Evolutionary conservation across 1,284 basidiomycete species (phyloP).

Genomic region (Ganoderma lingzhi): DNA sequence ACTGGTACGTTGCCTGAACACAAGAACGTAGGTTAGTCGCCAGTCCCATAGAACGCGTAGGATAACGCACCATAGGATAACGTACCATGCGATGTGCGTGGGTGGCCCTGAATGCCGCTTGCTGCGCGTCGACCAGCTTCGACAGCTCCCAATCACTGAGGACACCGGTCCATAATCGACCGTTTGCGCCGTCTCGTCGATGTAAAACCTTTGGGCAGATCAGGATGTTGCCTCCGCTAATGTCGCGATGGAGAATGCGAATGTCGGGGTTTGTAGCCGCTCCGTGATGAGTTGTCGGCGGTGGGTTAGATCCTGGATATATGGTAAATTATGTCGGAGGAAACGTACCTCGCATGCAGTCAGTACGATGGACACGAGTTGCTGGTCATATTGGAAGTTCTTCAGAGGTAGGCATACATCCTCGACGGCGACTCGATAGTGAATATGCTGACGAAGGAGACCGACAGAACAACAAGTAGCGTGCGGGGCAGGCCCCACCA

Average conservation of each 20-base stretch:
- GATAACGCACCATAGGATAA: background rate
- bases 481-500: background rate
- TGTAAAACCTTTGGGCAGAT: slow-evolving; percentile 2
- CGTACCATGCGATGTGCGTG: slow-evolving; percentile 3
- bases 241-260: slow-evolving; percentile 13
- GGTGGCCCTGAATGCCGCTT: background rate
- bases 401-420: slow-evolving; percentile 22
- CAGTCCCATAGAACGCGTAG: background rate
- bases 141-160: slow-evolving; percentile 18
- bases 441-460: too few relatives aligned
- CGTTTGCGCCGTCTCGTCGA: background rate
- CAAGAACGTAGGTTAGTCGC: background rate
- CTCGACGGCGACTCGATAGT: too few relatives aligned
- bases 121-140: background rate
- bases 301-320: background rate
- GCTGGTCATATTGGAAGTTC: slow-evolving; percentile 10
- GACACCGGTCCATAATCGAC: slow-evolving; percentile 9
- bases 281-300: slow-evolving; percentile 1
- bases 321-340: too few relatives aligned
- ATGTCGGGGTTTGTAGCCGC: background rate
- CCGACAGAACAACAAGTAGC: background rate
- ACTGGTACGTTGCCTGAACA: slow-evolving; percentile 18
- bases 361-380: slow-evolving; percentile 13
- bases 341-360: slow-evolving; percentile 18
- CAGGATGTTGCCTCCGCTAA: slow-evolving; percentile 18